Percentiles rank a stretch among this genome's conserved stretches.
Evolutionary conservation across 2,329 filamentous ascomycete species (phyloP).

Genomic region (Hypoxylon sp.): DNA sequence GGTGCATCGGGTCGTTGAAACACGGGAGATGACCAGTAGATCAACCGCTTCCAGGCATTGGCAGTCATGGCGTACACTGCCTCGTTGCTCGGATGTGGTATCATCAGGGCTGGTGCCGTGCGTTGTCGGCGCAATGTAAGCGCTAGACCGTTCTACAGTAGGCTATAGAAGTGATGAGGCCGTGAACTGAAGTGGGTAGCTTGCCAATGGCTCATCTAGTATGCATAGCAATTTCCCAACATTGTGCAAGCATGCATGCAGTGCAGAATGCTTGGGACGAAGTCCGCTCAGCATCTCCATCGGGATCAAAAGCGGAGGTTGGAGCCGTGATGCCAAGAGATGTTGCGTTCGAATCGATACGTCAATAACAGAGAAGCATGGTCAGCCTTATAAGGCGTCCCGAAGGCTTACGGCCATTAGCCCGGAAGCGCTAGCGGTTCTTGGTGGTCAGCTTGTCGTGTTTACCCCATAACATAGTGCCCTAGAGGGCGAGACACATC

Average conservation of each 20-base stretch:
- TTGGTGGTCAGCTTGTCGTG: conserved; percentile 29
- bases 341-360: neutral
- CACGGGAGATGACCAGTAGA: conserved; percentile 35
- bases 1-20: conserved; percentile 27
- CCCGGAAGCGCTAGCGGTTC: conserved; percentile 13
- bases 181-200: conserved; percentile 25
- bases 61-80: conserved; percentile 24
- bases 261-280: conserved; percentile 3
- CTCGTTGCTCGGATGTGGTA: conserved; percentile 30
- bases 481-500: conserved; percentile 5
- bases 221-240: conserved; percentile 19
- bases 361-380: conserved; percentile 1
- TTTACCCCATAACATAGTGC: conserved; percentile 24
- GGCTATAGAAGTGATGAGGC: conserved; percentile 28
- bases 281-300: conserved; percentile 1
- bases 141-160: conserved; percentile 39
- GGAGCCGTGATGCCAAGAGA: conserved; percentile 4
- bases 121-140: conserved; percentile 44
- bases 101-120: conserved; percentile 36
- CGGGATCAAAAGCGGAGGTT: conserved; percentile 1
- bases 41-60: conserved; percentile 25
- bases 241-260: conserved; percentile 1
- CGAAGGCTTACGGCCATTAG: conserved; percentile 6
- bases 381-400: conserved; percentile 35
- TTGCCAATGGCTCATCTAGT: conserved; percentile 10